Conservation (phyloP, 1,139 yeast species). For the Candida sp. region DNA sequence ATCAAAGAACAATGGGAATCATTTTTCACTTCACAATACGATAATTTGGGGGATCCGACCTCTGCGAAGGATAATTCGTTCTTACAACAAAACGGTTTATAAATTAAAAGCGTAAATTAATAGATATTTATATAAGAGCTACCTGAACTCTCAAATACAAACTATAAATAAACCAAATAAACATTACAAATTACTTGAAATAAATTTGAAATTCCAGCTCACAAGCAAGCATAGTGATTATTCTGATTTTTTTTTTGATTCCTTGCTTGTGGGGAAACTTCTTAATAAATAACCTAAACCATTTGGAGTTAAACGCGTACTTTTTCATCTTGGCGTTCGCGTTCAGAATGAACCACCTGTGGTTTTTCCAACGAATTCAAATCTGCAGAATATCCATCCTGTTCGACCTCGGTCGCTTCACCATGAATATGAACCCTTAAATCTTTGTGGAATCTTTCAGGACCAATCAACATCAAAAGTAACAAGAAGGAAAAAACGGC, state of each 20-base stretch:
- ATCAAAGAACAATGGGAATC: no score
- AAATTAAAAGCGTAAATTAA: no score
- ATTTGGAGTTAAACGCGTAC: not conserved
- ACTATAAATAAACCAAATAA: not conserved
- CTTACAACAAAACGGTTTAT: not conserved
- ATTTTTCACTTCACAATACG: no score
- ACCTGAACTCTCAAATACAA: not conserved
- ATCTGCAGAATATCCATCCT: not conserved
- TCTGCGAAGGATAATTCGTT: not conserved
- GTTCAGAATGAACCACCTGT: not conserved
- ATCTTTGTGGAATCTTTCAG: conserved; percentile 26
- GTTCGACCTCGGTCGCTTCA: not conserved
- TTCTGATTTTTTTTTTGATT: not conserved
- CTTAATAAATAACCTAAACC: no score
- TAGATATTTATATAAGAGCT: not conserved
- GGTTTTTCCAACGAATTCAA: not conserved
- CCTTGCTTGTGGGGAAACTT: not conserved
- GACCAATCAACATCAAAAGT: conserved; percentile 26
- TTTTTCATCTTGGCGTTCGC: not conserved
- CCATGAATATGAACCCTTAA: conserved; percentile 7
- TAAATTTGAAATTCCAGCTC: not conserved
- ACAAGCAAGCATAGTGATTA: not conserved
- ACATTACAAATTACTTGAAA: not conserved
- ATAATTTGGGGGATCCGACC: no score
- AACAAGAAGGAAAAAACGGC: conserved; percentile 31